Conservation (phyloP, 225 moss, liverwort and hornwort species). For the Pseudoscleropodium purum region DNA sequence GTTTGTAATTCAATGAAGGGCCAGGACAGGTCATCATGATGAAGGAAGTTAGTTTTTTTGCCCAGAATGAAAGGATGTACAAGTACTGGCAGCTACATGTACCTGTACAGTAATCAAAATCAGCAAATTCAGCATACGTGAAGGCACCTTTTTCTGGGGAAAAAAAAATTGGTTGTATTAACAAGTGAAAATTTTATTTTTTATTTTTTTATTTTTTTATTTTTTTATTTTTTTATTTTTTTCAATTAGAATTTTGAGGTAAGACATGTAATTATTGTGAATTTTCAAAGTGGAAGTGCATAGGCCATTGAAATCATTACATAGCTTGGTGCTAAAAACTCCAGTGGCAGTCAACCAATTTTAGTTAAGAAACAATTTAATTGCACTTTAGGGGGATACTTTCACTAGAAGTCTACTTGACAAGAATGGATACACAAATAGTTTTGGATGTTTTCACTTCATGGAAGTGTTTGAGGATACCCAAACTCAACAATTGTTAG, state of each 20-base stretch:
- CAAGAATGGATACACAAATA: rapidly evolving
- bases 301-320: rapidly evolving
- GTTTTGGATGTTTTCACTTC: neutral
- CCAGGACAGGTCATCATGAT: constrained; percentile 5
- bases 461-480: neutral
- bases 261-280: neutral
- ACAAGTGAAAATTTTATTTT: too few species aligned
- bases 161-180: too few species aligned
- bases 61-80: neutral
- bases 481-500: neutral
- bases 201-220: too few species aligned
- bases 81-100: neutral
- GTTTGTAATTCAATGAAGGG: neutral
- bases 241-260: too few species aligned
- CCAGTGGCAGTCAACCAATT: rapidly evolving
- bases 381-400: neutral
- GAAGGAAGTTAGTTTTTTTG: constrained; percentile 12
- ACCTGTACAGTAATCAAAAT: neutral
- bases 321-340: neutral
- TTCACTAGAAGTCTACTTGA: neutral
- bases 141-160: neutral
- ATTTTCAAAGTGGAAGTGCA: neutral
- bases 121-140: neutral
- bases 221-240: too few species aligned
- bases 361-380: neutral